A percentile compares a stretch with the other conserved stretches of the same genome.
Conservation (phyloP, 2,329 filamentous ascomycete species). For the Sporothrix phasma region DNA sequence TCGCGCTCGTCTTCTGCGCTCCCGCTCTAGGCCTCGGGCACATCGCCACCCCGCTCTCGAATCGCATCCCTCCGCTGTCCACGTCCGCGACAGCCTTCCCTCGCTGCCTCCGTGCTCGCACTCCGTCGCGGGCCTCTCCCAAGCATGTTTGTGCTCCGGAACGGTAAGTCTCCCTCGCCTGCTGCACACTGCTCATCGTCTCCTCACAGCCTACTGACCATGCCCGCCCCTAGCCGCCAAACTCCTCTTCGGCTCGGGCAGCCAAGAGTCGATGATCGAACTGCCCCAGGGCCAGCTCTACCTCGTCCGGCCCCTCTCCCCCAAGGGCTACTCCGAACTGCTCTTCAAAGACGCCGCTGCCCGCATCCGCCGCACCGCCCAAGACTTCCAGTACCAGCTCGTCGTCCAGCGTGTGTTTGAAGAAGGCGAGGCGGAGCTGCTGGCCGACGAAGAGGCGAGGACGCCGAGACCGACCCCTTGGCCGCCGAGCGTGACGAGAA, state of each 20-base stretch:
- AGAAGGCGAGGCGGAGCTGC: slow-evolving; percentile 86
- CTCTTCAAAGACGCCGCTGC: slow-evolving; percentile 97
- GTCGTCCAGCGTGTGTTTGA: slow-evolving; percentile 95
- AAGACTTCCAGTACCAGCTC: slow-evolving; percentile 95
- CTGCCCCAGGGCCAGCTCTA: slow-evolving; percentile 94
- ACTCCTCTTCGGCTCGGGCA: slow-evolving; percentile 77
- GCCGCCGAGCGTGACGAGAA: slow-evolving; percentile 87
- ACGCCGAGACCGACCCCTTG: slow-evolving; percentile 65
- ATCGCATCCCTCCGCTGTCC: not conserved
- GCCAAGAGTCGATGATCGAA: slow-evolving; percentile 88
- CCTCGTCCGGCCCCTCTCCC: slow-evolving; percentile 85
- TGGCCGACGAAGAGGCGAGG: slow-evolving; percentile 81
- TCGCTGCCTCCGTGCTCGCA: not conserved
- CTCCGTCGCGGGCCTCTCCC: not conserved
- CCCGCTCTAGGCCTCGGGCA: not conserved
- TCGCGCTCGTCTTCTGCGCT: not conserved
- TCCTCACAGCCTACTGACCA: not conserved
- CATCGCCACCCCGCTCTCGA: not conserved
- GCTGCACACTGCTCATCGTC: not conserved
- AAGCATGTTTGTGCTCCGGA: slow-evolving; percentile 34
- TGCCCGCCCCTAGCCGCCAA: slow-evolving; percentile 58
- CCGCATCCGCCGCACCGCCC: slow-evolving; percentile 82
- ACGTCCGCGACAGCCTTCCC: not conserved
- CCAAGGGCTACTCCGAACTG: slow-evolving; percentile 96
- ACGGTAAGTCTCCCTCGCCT: slow-evolving; percentile 26